phyloP scores from a whole-genome alignment of 2,329 filamentous ascomycete genomes.

The Nemania diffusa region DNA sequence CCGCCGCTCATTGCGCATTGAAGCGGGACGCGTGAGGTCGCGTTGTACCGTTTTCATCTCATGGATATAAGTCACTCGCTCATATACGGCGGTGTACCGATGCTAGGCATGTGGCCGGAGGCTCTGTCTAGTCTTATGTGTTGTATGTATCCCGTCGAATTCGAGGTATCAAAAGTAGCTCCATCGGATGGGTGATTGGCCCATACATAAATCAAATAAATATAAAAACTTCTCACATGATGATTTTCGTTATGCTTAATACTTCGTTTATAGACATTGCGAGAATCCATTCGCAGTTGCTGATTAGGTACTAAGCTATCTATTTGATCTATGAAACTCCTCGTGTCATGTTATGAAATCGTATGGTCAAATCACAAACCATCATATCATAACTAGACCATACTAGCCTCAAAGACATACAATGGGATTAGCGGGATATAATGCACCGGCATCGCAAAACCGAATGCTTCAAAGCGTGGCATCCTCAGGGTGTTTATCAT shows the following conservation, averaged over 20 bases:
- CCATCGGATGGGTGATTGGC: neutral
- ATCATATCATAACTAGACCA: neutral
- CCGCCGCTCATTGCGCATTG: neutral
- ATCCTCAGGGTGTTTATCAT: constrained; percentile 2
- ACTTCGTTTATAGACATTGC: too few relatives aligned
- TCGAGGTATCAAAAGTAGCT: neutral
- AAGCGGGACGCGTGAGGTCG: neutral
- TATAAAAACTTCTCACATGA: neutral
- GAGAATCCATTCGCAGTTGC: too few relatives aligned
- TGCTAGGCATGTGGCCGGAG: neutral
- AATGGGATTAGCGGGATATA: neutral
- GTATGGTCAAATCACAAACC: too few relatives aligned
- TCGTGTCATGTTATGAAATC: too few relatives aligned
- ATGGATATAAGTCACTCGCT: neutral
- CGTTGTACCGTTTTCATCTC: neutral
- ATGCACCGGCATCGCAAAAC: neutral
- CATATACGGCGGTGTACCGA: neutral
- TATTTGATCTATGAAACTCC: too few relatives aligned
- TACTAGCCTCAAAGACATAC: neutral
- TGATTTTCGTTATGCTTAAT: too few relatives aligned
- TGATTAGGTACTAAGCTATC: too few relatives aligned
- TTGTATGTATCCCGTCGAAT: constrained; percentile 10
- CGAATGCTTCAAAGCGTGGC: neutral
- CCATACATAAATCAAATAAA: neutral
- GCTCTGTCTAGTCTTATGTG: constrained; percentile 1